Evolutionary conservation across 2,329 filamentous ascomycete genomes (phyloP).

Genomic region (Gaeumannomyces tritici): DNA sequence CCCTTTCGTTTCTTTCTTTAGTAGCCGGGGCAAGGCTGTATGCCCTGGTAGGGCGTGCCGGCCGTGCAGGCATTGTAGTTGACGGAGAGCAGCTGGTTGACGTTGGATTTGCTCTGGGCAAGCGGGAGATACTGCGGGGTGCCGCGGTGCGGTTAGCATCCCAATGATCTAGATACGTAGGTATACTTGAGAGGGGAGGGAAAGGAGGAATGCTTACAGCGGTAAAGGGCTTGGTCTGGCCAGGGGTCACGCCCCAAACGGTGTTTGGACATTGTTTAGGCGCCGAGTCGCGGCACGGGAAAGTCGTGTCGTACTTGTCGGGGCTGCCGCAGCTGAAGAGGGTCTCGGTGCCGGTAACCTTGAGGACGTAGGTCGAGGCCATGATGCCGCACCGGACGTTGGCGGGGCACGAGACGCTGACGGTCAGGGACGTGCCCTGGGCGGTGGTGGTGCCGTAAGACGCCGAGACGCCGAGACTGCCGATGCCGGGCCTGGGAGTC

Average conservation of each 20-base stretch:
- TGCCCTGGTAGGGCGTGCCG: not conserved
- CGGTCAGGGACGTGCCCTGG: not conserved
- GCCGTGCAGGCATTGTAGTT: slow-evolving; percentile 2
- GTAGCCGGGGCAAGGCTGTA: not conserved
- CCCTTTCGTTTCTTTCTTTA: not conserved
- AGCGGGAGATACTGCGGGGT: not conserved
- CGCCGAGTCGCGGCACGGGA: not conserved
- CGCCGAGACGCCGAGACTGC: not conserved
- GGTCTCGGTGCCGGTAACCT: slow-evolving; percentile 1
- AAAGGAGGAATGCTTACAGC: not conserved
- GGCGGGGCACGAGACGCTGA: slow-evolving; percentile 1
- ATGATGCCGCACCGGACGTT: slow-evolving; percentile 8
- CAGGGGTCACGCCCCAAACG: not conserved
- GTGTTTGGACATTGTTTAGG: not conserved
- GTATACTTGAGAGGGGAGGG: not conserved
- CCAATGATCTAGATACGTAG: not conserved
- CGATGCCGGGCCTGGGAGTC: not conserved
- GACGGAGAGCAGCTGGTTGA: not conserved
- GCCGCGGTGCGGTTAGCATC: not conserved
- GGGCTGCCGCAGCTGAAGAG: slow-evolving; percentile 1
- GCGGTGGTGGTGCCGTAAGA: not conserved
- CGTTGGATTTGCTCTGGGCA: not conserved
- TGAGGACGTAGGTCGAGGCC: slow-evolving; percentile 1
- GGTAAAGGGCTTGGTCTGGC: not conserved
- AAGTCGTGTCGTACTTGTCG: not conserved